phyloP scores from a whole-genome alignment of 2,329 filamentous ascomycete genomes.

The Nemania diffusa region DNA sequence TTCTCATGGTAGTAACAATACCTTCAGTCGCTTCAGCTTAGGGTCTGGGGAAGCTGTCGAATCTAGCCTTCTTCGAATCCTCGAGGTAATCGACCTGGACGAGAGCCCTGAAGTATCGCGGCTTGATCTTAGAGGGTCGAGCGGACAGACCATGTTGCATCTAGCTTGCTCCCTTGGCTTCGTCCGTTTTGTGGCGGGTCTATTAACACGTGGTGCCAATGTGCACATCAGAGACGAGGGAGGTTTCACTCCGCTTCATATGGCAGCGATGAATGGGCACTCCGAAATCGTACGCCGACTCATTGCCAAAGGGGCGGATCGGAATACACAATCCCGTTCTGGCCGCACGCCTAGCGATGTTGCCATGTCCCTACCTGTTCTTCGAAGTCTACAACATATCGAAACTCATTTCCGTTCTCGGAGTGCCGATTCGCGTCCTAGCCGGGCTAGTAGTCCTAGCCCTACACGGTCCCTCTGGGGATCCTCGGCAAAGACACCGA shows the following conservation, averaged over 20 bases:
- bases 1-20: conserved; percentile 52
- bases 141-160: conserved; percentile 84
- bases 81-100: conserved; percentile 83
- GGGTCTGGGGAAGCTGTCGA: conserved; percentile 66
- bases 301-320: conserved; percentile 77
- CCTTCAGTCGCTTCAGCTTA: conserved; percentile 50
- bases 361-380: conserved; percentile 71
- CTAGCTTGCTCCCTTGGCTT: conserved; percentile 80
- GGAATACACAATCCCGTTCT: conserved; percentile 73
- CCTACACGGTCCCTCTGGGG: conserved; percentile 77
- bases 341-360: conserved; percentile 78
- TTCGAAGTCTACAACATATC: conserved; percentile 70
- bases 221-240: conserved; percentile 79
- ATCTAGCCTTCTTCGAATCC: conserved; percentile 73
- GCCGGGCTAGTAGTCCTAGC: conserved; percentile 72
- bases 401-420: conserved; percentile 72
- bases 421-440: conserved; percentile 70
- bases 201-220: conserved; percentile 81
- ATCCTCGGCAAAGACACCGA: conserved; percentile 53
- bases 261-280: conserved; percentile 81
- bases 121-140: conserved; percentile 72
- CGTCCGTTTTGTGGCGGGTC: conserved; percentile 77
- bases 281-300: conserved; percentile 80
- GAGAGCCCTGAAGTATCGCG: conserved; percentile 74
- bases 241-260: conserved; percentile 84